Conservation (phyloP, 768 basidiomycete species). For the Rhizopogon salebrosus region DNA sequence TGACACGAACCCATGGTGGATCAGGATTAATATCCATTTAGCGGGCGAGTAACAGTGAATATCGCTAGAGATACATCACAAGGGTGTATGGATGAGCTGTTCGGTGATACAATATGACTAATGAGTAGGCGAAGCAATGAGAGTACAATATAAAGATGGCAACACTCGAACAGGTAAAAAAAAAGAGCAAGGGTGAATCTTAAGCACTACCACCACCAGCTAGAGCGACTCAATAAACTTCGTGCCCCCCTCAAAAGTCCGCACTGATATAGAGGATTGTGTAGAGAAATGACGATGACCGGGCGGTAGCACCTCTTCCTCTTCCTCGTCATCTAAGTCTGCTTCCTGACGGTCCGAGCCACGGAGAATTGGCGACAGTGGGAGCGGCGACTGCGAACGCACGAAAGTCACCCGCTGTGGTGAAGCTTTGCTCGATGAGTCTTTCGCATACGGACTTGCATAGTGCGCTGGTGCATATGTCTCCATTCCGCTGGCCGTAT, state of each 20-base stretch:
- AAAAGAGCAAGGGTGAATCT: background rate
- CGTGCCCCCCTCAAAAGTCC: conserved; percentile 39
- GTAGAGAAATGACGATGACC: conserved; percentile 17
- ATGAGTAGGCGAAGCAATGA: background rate
- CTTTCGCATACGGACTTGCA: conserved; percentile 17
- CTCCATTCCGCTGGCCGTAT: conserved; percentile 6
- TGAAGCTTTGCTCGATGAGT: conserved; percentile 4
- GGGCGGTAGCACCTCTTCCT: conserved; percentile 1
- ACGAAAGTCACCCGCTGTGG: conserved; percentile 5
- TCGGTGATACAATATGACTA: background rate
- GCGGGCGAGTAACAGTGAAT: background rate
- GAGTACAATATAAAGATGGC: background rate
- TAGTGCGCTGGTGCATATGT: conserved; percentile 10
- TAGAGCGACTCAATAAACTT: conserved; percentile 44
- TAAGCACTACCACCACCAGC: background rate
- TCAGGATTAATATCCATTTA: background rate
- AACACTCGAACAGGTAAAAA: no score
- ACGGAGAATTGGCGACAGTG: conserved; percentile 12
- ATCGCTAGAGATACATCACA: background rate
- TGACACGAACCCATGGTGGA: background rate
- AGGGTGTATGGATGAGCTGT: background rate
- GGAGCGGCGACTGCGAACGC: conserved; percentile 26
- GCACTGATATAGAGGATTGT: conserved; percentile 24
- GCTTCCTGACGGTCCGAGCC: conserved; percentile 18
- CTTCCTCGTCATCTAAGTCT: conserved; percentile 10